phyloP scores from a whole-genome alignment of 345 rosid species.

The Euclidium syriacum region DNA sequence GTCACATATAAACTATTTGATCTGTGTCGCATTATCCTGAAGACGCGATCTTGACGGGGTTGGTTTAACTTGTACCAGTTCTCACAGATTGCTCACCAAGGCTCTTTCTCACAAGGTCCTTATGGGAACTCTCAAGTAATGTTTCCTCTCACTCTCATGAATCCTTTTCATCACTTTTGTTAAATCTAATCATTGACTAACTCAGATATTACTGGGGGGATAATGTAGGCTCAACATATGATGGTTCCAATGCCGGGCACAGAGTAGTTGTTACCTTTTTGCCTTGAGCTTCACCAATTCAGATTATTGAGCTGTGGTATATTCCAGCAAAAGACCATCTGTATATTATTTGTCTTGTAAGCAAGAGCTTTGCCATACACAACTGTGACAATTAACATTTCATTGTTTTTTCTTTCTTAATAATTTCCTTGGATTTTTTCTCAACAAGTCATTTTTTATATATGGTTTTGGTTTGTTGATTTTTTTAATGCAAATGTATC shows the following conservation, averaged over 20 bases:
- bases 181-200: background rate
- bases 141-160: constrained; percentile 22
- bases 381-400: constrained; percentile 14
- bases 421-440: constrained; percentile 4
- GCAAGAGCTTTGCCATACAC: constrained; percentile 8
- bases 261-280: constrained; percentile 14
- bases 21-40: background rate
- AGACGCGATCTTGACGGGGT: background rate
- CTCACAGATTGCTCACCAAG: constrained; percentile 58
- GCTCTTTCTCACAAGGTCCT: constrained; percentile 44
- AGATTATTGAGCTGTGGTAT: constrained; percentile 4
- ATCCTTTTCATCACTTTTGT: background rate
- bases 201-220: background rate
- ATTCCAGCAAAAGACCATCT: background rate
- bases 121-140: constrained; percentile 62
- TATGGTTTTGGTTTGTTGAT: constrained; percentile 9
- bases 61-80: constrained; percentile 15
- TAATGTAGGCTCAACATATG: constrained; percentile 56
- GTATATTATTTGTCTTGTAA: constrained; percentile 24
- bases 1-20: background rate
- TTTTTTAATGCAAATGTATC: background rate
- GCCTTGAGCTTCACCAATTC: too few species aligned
- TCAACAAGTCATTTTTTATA: background rate
- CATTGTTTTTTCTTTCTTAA: background rate
- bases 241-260: constrained; percentile 61